Conservation (phyloP, 108 stramenopile species). For the Hondaea fermentalgiana region DNA sequence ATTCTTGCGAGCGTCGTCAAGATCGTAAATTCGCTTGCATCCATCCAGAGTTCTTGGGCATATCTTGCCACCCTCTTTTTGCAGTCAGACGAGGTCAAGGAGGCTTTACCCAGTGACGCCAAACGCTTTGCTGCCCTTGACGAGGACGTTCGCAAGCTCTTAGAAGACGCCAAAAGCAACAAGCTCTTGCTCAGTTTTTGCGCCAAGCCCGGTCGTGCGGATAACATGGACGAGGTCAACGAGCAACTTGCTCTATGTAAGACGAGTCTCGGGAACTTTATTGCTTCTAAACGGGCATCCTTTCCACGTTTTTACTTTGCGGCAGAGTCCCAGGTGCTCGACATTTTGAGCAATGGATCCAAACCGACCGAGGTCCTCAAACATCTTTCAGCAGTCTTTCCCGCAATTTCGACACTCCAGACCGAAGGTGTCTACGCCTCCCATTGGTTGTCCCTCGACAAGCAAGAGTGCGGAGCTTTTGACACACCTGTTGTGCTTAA, state of each 20-base stretch:
- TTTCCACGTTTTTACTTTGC: constrained; percentile 76
- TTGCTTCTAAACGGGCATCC: constrained; percentile 62
- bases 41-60: constrained; percentile 71
- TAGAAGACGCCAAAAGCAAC: constrained; percentile 49
- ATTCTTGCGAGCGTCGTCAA: constrained; percentile 32
- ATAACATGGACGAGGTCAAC: constrained; percentile 50
- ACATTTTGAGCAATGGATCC: constrained; percentile 68
- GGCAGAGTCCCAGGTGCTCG: constrained; percentile 63
- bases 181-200: constrained; percentile 58
- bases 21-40: constrained; percentile 48
- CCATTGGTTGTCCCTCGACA: constrained; percentile 55
- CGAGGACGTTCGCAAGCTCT: constrained; percentile 47
- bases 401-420: constrained; percentile 54
- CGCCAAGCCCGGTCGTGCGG: constrained; percentile 53
- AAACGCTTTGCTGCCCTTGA: constrained; percentile 63
- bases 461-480: constrained; percentile 56
- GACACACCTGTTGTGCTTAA: constrained; percentile 61
- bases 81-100: constrained; percentile 66
- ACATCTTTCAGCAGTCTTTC: constrained; percentile 68
- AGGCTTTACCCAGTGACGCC: constrained; percentile 67
- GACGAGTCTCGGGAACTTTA: constrained; percentile 65
- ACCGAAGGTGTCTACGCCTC: constrained; percentile 43
- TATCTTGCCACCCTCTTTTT: constrained; percentile 76
- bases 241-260: constrained; percentile 67
- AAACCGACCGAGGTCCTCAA: constrained; percentile 57